Base-by-base conservation (phyloP, 768 basidiomycete species). In the Rickenella mellea region DNA sequence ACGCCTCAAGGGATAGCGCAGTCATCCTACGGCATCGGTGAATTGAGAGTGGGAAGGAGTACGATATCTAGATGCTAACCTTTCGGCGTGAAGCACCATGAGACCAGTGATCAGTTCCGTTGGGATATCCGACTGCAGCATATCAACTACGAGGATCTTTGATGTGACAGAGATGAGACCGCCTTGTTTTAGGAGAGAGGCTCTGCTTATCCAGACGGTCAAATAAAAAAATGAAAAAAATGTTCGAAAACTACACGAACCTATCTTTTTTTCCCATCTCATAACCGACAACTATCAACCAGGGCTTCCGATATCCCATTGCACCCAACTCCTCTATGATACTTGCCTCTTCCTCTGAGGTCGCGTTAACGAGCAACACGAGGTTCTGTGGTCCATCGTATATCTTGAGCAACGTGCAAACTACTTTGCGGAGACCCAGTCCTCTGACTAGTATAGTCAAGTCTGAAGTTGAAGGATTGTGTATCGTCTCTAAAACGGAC, bases 141-240 rank as follows among this genome's bases (percentile, higher is more conserved):
- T 86, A 57, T 99, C 96, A 41, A 94, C 92, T 19, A 94, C 85
- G 10, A 98, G 67, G 50, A 99, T 98, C 15, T 89, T 80, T 20
- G 89, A 92, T 0, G 96, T 98, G 24, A 97, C 83, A 6, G 88
- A 88, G 38, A 98, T 72, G 1, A 98, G 67, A 4, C 93, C 93
- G 4, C 94, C 94, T 45, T 74, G 72, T 46, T 83, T 82, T 65
- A 97, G 97, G 41, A 97, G 60, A 29, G 76, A 90, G 83, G 53
- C 92, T 89, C 63, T 38, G 27, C 12, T 21, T n/a, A 25, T 38
- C 29, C 40, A 26, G 11, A 25, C 24, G 6, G 19, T 41, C 14
- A 20, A 26, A n/a, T 9, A 20, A 8, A 22, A 17, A n/a, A 9
- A 32, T 2, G 6, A 7, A n/a, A n/a, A n/a, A 27, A 41, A 12